Evolutionary conservation across 176 grass and related monocot genomes (phyloP), one percentile per base, ranked within the genome.

Genomic region (Avena eriantha): DNA sequence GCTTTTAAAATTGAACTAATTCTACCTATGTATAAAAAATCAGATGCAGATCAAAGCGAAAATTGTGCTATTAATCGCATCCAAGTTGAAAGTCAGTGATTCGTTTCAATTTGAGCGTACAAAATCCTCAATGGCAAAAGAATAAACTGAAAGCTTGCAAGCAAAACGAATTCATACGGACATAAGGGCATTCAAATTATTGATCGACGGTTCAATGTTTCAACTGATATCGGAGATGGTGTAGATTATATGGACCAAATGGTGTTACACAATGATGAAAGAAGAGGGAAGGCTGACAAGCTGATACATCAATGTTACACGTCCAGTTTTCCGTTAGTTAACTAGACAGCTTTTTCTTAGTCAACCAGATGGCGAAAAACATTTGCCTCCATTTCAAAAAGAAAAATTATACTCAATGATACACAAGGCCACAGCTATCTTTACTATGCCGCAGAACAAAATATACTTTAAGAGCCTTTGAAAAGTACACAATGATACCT

Each of bases 381-480:
- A 67, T 67, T 67, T 35, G 31, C 64, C 64, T 67, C 26, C 12
- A 33, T 66, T 66, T 33, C 4, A 23, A 26, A 26, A 65, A 41
- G 39, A 34, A 7, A 34, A 5, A 61, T 4, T 24, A 67, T 15
- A 67, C 39, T 35, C 64, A 67, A 67, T 29, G 72, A 22, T 41
- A 48, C 80, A 78, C 57, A 45, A 74, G 24, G 51, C 58, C 5
- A 82, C 22, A 82, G 14, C 41, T 23, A 60, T 33, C 66, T 87
- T 86, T 87, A 90, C 84, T 84, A 67, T 70, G 43, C 80, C 70
- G 57, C 48, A 84, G 5, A 74, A 50, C 49, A 67, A 60, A 74
- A 31, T 29, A 19, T 76, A 83, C 69, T 61, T 61, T 36, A 81
- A 22, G 15, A 59, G 13, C n/a, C 59, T 86, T 78, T 53, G 21